Conservation (phyloP, 495 filamentous ascomycete species). For the Sordaria brevicollis region DNA sequence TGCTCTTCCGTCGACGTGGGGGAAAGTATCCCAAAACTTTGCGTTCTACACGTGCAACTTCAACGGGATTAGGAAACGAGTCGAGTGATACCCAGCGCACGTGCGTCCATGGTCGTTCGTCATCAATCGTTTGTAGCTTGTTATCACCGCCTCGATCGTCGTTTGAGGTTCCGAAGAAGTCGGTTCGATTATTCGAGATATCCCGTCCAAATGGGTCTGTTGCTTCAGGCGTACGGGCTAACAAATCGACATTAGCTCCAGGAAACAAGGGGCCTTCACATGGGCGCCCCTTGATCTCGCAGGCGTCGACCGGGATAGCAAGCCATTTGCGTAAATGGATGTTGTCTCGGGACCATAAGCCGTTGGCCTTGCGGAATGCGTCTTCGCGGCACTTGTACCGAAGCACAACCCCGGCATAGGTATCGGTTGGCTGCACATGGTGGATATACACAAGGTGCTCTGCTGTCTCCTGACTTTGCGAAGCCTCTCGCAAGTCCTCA, state of each 20-base stretch:
- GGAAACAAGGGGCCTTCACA: constrained; percentile 31
- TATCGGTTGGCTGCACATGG: constrained; percentile 70
- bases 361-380: constrained; percentile 75
- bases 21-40: constrained; percentile 85
- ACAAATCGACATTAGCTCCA: constrained; percentile 30
- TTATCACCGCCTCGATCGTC: constrained; percentile 13
- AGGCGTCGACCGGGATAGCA: constrained; percentile 81
- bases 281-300: constrained; percentile 67
- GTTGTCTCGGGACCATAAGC: constrained; percentile 86
- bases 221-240: constrained; percentile 34
- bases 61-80: constrained; percentile 54
- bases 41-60: constrained; percentile 78
- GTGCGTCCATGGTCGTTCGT: constrained; percentile 62
- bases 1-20: constrained; percentile 70
- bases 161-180: constrained; percentile 23
- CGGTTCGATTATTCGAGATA: constrained; percentile 14
- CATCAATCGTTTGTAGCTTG: constrained; percentile 12
- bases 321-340: constrained; percentile 75
- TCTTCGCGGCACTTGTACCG: constrained; percentile 75
- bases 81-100: constrained; percentile 79
- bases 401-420: constrained; percentile 80
- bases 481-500: constrained; percentile 25
- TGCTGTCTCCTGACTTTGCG: constrained; percentile 31
- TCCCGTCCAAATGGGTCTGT: constrained; percentile 16
- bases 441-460: constrained; percentile 84